Conservation (phyloP, 257 asterid species). For the Solanum stenotomum region DNA sequence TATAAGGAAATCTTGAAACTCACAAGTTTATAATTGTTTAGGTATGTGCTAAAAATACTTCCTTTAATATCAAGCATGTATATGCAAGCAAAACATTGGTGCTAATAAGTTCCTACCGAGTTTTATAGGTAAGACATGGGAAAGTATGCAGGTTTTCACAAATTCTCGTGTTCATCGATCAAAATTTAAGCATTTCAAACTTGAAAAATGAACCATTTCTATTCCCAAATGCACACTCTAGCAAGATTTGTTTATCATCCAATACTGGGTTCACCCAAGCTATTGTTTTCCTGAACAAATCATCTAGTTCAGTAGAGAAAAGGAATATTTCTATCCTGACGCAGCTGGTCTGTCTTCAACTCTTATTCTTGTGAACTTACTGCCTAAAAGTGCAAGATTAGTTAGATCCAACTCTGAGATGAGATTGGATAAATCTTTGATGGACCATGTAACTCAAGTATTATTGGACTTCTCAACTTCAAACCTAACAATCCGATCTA, state of each 20-base stretch:
- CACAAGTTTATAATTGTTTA: neutral
- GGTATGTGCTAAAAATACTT: neutral
- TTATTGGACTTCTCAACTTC: neutral
- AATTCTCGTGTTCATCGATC: neutral
- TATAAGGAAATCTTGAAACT: neutral
- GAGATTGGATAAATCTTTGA: neutral
- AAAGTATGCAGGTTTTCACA: neutral
- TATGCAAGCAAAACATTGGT: neutral
- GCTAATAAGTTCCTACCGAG: neutral
- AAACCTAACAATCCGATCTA: neutral
- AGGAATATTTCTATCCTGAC: neutral
- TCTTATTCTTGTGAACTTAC: neutral
- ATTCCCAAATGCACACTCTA: neutral
- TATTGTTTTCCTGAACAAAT: neutral
- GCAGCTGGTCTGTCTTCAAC: neutral
- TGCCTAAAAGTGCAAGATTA: neutral
- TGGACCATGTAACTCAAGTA: neutral
- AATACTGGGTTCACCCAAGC: neutral
- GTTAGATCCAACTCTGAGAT: neutral
- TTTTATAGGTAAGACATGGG: neutral
- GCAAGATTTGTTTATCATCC: neutral
- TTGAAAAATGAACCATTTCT: neutral
- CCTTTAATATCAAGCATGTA: neutral
- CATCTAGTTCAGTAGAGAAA: neutral
- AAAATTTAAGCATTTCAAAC: neutral